A percentile compares a stretch with the other conserved stretches of the same genome.
These are phyloP conservation scores for Flaveria floridana DNA, from an alignment of 140 eudicot species.

Conservation along the genomic window DNA sequence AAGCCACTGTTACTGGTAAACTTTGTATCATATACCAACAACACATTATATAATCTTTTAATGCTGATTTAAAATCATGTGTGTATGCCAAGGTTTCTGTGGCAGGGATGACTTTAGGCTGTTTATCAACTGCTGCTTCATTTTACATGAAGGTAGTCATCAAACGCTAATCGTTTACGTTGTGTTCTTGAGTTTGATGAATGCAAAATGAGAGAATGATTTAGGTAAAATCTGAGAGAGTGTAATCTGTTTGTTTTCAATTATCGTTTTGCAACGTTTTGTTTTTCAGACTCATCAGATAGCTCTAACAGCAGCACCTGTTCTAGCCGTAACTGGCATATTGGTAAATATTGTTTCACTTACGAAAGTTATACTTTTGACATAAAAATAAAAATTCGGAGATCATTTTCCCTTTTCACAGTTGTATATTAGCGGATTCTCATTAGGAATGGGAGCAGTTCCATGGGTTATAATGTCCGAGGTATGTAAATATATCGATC, in stretches of 20 bases:
- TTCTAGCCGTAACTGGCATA: conserved; percentile 75
- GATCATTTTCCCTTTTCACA: conserved; percentile 19
- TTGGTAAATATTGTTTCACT: conserved; percentile 48
- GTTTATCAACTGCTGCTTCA: conserved; percentile 58
- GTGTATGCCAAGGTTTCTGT: conserved; percentile 56
- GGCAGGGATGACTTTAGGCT: conserved; percentile 63
- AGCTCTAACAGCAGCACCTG: conserved; percentile 54
- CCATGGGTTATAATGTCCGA: conserved; percentile 58
- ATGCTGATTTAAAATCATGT: background rate
- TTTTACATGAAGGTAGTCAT: conserved; percentile 68
- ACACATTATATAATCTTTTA: conserved; percentile 2
- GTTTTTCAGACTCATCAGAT: conserved; percentile 55
- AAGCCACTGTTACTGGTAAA: conserved; percentile 82
- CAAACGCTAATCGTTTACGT: conserved; percentile 7
- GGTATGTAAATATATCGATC: conserved; percentile 29
- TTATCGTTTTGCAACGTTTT: background rate
- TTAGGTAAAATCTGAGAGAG: background rate
- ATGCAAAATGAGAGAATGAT: background rate
- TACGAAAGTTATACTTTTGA: background rate
- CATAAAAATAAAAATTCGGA: conserved; percentile 15
- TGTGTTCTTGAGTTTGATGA: background rate
- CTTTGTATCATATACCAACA: background rate
- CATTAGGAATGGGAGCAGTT: conserved; percentile 51
- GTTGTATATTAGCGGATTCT: conserved; percentile 39
- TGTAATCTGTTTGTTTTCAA: background rate